These are phyloP conservation scores for Podaxis sp. DNA, from an alignment of 768 basidiomycete species.

Conservation along the genomic window DNA sequence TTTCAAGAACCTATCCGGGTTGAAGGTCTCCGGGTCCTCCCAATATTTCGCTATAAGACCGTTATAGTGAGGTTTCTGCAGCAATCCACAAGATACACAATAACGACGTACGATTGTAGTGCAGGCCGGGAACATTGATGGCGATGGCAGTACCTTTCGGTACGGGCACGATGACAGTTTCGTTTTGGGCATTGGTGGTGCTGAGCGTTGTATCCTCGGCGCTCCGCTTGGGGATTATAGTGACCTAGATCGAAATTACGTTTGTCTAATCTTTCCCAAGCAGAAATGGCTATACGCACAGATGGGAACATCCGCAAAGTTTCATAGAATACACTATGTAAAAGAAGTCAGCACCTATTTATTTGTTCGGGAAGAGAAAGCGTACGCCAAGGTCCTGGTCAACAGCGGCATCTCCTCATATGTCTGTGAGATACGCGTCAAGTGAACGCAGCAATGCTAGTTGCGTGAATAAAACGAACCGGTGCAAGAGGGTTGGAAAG, in stretches of 20 bases:
- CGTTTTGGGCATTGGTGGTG: conserved; percentile 6
- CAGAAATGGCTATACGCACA: conserved; percentile 15
- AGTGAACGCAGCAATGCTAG: not conserved
- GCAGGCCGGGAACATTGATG: conserved; percentile 29
- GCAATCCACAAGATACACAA: conserved; percentile 14
- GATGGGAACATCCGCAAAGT: conserved; percentile 38
- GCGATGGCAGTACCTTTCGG: conserved; percentile 17
- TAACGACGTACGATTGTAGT: conserved; percentile 33
- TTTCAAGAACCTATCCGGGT: conserved; percentile 16
- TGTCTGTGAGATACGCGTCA: conserved; percentile 14
- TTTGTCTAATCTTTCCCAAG: no score
- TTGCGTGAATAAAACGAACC: not conserved
- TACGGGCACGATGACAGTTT: conserved; percentile 10
- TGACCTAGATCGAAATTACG: conserved; percentile 1
- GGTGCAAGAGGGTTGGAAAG: conserved; percentile 19
- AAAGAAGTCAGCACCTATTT: not conserved
- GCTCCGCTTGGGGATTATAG: conserved; percentile 6
- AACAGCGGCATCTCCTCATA: conserved; percentile 29
- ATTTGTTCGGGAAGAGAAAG: not conserved
- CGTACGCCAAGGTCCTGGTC: conserved; percentile 28
- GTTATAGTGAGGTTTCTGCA: not conserved
- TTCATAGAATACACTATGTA: conserved; percentile 35
- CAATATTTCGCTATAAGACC: conserved; percentile 37
- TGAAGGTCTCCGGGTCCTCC: conserved; percentile 37
- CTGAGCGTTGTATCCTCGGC: conserved; percentile 15